Conservation (phyloP, 306 rosid species). For the Hippophae rhamnoides region DNA sequence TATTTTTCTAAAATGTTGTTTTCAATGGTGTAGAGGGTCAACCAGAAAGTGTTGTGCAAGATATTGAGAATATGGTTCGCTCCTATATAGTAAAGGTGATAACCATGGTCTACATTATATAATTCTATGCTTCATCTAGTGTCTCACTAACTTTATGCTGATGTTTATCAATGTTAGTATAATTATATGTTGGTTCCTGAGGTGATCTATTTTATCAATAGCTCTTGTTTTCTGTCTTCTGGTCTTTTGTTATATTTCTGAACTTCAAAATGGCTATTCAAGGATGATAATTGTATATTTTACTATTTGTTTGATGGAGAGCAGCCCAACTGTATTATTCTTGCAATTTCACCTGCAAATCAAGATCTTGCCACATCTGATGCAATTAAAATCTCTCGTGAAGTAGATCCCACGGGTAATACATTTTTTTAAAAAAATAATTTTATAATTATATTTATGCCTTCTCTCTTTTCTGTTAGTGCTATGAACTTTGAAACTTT, state of each 20-base stretch:
- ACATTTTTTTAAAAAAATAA: background rate
- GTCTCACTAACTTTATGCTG: too few relatives aligned
- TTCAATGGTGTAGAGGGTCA: constrained; percentile 71
- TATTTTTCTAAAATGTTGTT: constrained; percentile 13
- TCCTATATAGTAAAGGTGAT: constrained; percentile 87
- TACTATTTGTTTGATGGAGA: constrained; percentile 9
- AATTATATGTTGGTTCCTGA: background rate
- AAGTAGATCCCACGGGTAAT: constrained; percentile 89
- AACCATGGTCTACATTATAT: constrained; percentile 4
- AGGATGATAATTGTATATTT: background rate
- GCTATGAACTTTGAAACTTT: too few relatives aligned
- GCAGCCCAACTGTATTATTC: constrained; percentile 92
- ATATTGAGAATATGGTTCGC: constrained; percentile 91
- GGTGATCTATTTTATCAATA: background rate
- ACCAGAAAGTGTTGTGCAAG: constrained; percentile 83
- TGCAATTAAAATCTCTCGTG: constrained; percentile 92
- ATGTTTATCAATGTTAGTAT: too few relatives aligned
- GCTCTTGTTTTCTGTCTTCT: background rate
- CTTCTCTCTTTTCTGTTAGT: background rate
- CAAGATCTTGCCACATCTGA: constrained; percentile 98
- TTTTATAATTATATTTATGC: background rate
- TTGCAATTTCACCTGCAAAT: constrained; percentile 95
- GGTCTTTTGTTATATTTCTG: background rate
- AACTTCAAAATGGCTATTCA: background rate
- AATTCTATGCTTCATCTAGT: background rate